Base-by-base conservation (phyloP, 345 rosid species). In the Clausena lansium region DNA sequence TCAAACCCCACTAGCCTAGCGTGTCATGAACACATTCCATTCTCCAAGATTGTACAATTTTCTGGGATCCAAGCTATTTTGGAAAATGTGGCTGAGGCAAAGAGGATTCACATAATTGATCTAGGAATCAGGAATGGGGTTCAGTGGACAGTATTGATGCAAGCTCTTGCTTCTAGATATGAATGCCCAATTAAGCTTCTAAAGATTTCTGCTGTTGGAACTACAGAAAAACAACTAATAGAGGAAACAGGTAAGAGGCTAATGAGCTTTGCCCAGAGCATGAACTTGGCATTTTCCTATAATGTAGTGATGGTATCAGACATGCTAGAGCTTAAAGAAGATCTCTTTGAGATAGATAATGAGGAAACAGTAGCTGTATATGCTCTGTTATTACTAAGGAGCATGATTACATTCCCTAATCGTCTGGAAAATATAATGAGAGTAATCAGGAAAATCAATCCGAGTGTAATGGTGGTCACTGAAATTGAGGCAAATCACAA, bases 71-170 rank as follows among this genome's bases (percentile, higher is more conserved):
- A 90, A 63, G 86, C 89, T 32, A 81, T 88, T 11, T 30, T 86
- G 4, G 90, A 90, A 58, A 83, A 78, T 20, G 85, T 88, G 74
- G 77, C 77, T 2, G 77, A 77, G 22, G 79, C 88, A 32, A 88
- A 76, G 71, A 85, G 30, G 74, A 66, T 88, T 78, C 94, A 90
- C 59, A 27, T 86, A 5, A 79, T 88, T 20, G 87, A 87, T 78
- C 70, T 88, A 11, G 70, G 9, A 54, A 82, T 90, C 64, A 63
- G 63, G 61, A 57, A 19, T 25, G 90, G 94, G 9, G 39, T 62
- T 57, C 90, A 87, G 14, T 88, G 90, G 85, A 78, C 84, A 2
- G 25, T 81, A 27, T 75, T 90, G 72, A 84, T 88, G 87, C 89
- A 88, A 78, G 89, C 94, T 76, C 86, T 88, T 17, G 79, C 80